A percentile compares a stretch with the other conserved stretches of the same genome.
These are phyloP conservation scores for Penicillium parvum DNA, from an alignment of 495 filamentous ascomycete species.

Conservation along the genomic window DNA sequence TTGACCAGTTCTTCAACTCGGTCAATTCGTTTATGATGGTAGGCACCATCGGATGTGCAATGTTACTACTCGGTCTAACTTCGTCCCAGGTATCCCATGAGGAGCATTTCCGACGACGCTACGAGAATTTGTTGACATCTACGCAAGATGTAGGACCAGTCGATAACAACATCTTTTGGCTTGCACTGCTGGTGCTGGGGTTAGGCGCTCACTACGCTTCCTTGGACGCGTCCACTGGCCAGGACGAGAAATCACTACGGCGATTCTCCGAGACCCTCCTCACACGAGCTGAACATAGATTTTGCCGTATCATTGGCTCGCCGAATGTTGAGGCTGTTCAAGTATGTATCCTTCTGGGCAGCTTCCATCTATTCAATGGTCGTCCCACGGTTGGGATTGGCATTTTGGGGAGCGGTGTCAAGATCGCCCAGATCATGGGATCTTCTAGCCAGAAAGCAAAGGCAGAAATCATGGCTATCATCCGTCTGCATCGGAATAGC, in stretches of 20 bases:
- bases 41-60: background rate
- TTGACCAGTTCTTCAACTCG: slow-evolving; percentile 11
- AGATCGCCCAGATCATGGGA: slow-evolving; percentile 11
- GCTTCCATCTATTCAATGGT: slow-evolving; percentile 13
- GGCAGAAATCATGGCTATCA: slow-evolving; percentile 10
- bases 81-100: slow-evolving; percentile 11
- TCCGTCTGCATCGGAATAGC: slow-evolving; percentile 7
- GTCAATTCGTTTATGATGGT: slow-evolving; percentile 19
- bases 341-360: slow-evolving; percentile 11
- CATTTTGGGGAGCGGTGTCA: slow-evolving; percentile 9
- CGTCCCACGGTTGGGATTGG: slow-evolving; percentile 5
- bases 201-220: slow-evolving; percentile 12
- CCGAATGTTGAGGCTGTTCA: slow-evolving; percentile 14
- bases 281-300: slow-evolving; percentile 3
- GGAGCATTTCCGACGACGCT: slow-evolving; percentile 11
- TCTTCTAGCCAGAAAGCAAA: slow-evolving; percentile 17
- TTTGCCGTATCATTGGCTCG: slow-evolving; percentile 6
- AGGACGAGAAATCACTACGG: background rate
- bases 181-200: slow-evolving; percentile 6
- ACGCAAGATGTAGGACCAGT: background rate
- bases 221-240: background rate
- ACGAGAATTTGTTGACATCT: slow-evolving; percentile 8
- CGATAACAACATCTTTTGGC: slow-evolving; percentile 12
- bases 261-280: slow-evolving; percentile 5
- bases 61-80: background rate